phyloP scores from a whole-genome alignment of 225 moss, liverwort and hornwort species.

The Polytrichum commune region DNA sequence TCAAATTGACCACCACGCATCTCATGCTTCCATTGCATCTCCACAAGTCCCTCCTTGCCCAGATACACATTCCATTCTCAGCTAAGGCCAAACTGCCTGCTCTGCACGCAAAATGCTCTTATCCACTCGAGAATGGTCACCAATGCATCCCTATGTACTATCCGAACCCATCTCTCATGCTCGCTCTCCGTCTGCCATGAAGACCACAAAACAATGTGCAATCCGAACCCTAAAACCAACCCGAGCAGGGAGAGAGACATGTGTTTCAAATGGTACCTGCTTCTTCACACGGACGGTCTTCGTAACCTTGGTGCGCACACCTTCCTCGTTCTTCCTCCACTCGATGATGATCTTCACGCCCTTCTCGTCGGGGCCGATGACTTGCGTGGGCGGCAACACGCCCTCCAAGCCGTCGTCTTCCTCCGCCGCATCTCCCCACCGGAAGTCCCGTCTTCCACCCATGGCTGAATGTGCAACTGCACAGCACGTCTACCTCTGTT shows the following conservation, averaged over 20 bases:
- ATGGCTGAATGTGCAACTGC: slow-evolving; percentile 11
- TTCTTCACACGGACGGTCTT: slow-evolving; percentile 28
- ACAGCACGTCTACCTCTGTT: background rate
- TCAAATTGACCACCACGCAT: no score
- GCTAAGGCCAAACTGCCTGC: no score
- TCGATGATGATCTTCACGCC: slow-evolving; percentile 28
- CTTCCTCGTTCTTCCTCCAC: slow-evolving; percentile 31
- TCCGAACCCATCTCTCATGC: no score
- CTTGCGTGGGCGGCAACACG: slow-evolving; percentile 32
- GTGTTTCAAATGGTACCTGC: slow-evolving; percentile 2
- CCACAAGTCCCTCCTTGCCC: no score
- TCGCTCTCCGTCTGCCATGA: no score
- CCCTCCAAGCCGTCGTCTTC: slow-evolving; percentile 61
- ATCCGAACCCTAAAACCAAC: background rate
- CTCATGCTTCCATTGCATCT: no score
- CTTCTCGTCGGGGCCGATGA: slow-evolving; percentile 32
- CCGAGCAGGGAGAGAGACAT: background rate
- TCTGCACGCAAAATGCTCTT: no score
- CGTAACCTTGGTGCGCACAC: slow-evolving; percentile 25
- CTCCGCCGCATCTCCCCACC: slow-evolving; percentile 69
- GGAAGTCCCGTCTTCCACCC: slow-evolving; percentile 47
- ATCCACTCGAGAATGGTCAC: no score
- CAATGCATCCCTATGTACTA: no score
- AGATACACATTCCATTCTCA: no score
- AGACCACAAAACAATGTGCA: background rate